A percentile compares a stretch with the other conserved stretches of the same genome.
Evolutionary conservation across 2,329 filamentous ascomycete species (phyloP).

Genomic region (Rhinocladiella mackenziei): DNA sequence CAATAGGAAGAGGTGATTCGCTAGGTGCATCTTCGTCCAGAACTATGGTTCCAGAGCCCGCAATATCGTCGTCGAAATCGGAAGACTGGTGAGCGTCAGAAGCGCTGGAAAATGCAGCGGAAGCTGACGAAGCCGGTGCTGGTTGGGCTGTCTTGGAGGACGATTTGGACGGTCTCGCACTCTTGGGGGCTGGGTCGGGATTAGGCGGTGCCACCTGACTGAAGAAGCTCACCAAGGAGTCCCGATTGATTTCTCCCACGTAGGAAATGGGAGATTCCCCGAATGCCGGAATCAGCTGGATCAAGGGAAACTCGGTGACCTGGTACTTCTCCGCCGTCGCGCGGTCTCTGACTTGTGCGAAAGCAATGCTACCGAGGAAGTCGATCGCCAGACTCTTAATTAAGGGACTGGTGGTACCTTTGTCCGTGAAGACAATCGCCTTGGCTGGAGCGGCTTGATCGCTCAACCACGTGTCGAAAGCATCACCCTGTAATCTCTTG

Average conservation of each 20-base stretch:
- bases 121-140: constrained; percentile 44
- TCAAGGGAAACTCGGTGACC: constrained; percentile 70
- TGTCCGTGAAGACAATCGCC: constrained; percentile 88
- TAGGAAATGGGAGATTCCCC: constrained; percentile 67
- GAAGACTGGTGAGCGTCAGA: constrained; percentile 51
- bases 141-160: constrained; percentile 33
- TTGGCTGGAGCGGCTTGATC: constrained; percentile 68
- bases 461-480: constrained; percentile 68
- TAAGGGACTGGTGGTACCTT: constrained; percentile 79
- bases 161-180: constrained; percentile 32
- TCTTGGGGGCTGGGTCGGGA: constrained; percentile 61
- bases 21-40: constrained; percentile 49
- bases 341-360: constrained; percentile 81
- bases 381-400: constrained; percentile 84
- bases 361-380: constrained; percentile 71
- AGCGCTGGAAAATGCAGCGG: constrained; percentile 49
- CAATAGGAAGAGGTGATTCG: constrained; percentile 51
- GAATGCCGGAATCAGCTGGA: constrained; percentile 73
- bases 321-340: constrained; percentile 71
- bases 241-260: constrained; percentile 80
- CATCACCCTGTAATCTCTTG: constrained; percentile 72
- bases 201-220: constrained; percentile 75
- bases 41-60: constrained; percentile 49
- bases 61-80: constrained; percentile 46
- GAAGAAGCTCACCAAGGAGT: constrained; percentile 74